A percentile compares a stretch with the other conserved stretches of the same genome.
Conservation (phyloP, 371 early-diverging fungal species). For the Rhizopus stolonifer region DNA sequence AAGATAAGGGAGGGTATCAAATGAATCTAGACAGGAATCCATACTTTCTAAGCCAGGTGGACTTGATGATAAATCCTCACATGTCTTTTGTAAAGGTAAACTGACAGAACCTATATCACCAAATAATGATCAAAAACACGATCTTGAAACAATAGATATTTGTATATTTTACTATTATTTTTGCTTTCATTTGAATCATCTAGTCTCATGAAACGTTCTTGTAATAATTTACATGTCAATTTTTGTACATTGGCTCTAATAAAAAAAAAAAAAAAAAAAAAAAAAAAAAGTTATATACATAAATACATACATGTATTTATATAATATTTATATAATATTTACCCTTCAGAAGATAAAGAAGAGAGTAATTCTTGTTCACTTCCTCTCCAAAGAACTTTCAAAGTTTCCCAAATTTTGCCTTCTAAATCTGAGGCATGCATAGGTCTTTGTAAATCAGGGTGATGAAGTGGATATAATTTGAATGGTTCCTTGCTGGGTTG, state of each 20-base stretch:
- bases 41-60: constrained; percentile 27
- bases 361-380: constrained; percentile 22
- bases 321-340: too few relatives aligned
- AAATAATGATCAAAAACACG: too few relatives aligned
- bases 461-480: constrained; percentile 18
- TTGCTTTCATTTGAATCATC: constrained; percentile 4
- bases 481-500: constrained; percentile 4
- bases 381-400: constrained; percentile 34
- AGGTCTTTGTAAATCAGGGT: constrained; percentile 22
- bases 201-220: constrained; percentile 27
- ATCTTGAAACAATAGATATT: too few relatives aligned
- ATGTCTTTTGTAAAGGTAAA: constrained; percentile 16
- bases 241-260: constrained; percentile 39
- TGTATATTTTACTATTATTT: constrained; percentile 7
- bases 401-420: constrained; percentile 41
- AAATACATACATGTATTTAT: too few relatives aligned
- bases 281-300: neutral
- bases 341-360: constrained; percentile 24
- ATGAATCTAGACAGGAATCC: constrained; percentile 13
- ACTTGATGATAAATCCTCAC: constrained; percentile 24
- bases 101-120: constrained; percentile 18
- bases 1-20: constrained; percentile 17
- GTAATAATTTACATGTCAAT: constrained; percentile 39
- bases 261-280: constrained; percentile 2
- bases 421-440: constrained; percentile 30